Percentiles rank a stretch among this genome's conserved stretches.
phyloP scores from a whole-genome alignment of 129 eudicot genomes.

The Flaveria trinervia region DNA sequence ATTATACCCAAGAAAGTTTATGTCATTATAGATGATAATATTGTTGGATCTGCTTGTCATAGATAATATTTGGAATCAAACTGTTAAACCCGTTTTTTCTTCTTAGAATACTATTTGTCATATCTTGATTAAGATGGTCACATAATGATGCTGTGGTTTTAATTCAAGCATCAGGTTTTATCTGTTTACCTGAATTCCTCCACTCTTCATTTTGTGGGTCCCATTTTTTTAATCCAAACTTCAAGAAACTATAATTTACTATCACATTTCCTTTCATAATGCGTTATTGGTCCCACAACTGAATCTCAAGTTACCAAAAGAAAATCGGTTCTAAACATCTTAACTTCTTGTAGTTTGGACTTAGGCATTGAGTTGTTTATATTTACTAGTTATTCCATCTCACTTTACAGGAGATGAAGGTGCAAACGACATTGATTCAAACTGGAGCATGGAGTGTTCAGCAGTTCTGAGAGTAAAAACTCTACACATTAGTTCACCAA shows the following conservation, averaged over 20 bases:
- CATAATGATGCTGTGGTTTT: neutral
- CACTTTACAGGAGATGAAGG: constrained; percentile 68
- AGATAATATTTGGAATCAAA: neutral
- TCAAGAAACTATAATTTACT: neutral
- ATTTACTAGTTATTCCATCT: constrained; percentile 16
- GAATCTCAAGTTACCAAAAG: constrained; percentile 12
- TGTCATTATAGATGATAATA: neutral
- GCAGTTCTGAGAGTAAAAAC: constrained; percentile 64
- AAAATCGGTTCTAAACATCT: constrained; percentile 4
- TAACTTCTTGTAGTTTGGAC: constrained; percentile 9
- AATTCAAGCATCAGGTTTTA: neutral
- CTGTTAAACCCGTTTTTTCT: neutral
- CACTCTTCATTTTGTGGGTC: neutral
- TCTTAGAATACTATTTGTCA: neutral
- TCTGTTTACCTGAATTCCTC: neutral
- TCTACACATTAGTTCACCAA: constrained; percentile 86
- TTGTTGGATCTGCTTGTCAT: neutral
- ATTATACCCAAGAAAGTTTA: neutral
- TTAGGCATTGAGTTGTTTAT: neutral
- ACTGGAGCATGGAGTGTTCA: constrained; percentile 73
- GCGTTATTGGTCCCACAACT: constrained; percentile 2
- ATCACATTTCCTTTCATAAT: neutral
- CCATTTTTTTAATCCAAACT: neutral
- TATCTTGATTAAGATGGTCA: neutral
- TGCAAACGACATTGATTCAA: constrained; percentile 61